phyloP scores from a whole-genome alignment of 345 rosid species.

The Eucalyptus grandis region DNA sequence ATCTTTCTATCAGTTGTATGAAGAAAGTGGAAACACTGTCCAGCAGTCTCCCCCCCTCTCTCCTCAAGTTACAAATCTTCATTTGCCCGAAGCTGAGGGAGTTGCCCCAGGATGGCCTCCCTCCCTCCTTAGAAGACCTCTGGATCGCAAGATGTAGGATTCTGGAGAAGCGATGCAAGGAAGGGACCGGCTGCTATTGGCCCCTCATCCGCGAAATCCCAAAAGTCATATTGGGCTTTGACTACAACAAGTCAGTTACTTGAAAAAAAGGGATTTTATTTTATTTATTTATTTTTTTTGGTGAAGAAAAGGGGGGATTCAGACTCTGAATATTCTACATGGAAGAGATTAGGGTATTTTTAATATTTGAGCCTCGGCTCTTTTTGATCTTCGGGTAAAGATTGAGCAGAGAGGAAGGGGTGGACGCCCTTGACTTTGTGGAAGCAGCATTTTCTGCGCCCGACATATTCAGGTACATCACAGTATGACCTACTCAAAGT shows the following conservation, averaged over 20 bases:
- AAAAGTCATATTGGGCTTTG: accelerated
- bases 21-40: too few relatives aligned
- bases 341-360: too few relatives aligned
- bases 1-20: accelerated
- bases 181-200: background rate
- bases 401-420: background rate
- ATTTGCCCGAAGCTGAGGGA: background rate
- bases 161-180: too few relatives aligned
- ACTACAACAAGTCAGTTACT: too few relatives aligned
- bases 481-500: background rate
- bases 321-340: too few relatives aligned
- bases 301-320: too few relatives aligned
- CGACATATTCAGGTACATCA: slow-evolving; percentile 61
- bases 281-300: too few relatives aligned
- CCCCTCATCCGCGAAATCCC: background rate
- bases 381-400: too few relatives aligned
- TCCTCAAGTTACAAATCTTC: accelerated
- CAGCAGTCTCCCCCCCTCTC: background rate
- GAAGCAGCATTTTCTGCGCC: slow-evolving; percentile 30
- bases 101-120: background rate
- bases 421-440: slow-evolving; percentile 17
- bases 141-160: accelerated
- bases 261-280: too few relatives aligned
- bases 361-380: too few relatives aligned
- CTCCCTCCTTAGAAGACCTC: background rate